Percentiles rank a stretch among this genome's conserved stretches.
Conservation (phyloP, 176 grass and related monocot species). For the Secale cereale region DNA sequence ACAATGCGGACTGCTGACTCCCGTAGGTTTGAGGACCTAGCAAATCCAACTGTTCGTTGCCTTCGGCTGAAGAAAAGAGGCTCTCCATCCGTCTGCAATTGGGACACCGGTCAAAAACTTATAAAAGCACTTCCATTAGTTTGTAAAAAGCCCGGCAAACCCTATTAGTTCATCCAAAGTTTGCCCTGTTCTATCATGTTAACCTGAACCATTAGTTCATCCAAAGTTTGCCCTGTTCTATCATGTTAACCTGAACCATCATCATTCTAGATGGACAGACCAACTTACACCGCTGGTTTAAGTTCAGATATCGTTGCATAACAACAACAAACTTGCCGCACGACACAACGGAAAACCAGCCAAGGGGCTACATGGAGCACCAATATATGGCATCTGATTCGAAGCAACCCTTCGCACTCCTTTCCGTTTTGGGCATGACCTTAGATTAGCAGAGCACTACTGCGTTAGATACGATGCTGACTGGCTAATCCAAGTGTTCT, state of each 20-base stretch:
- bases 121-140: not conserved
- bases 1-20: slow-evolving; percentile 5
- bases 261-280: no score
- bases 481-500: slow-evolving; percentile 21
- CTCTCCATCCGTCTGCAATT: not conserved
- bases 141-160: not conserved
- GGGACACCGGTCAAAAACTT: not conserved
- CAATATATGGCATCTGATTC: not conserved
- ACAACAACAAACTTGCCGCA: no score
- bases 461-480: slow-evolving; percentile 14
- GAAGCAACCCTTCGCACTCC: not conserved
- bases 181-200: no score
- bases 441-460: not conserved
- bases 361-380: not conserved
- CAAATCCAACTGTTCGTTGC: slow-evolving; percentile 28
- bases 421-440: not conserved
- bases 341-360: not conserved
- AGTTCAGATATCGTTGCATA: not conserved
- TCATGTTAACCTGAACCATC: not conserved
- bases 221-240: not conserved
- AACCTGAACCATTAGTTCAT: no score
- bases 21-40: not conserved
- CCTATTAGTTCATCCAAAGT: not conserved
- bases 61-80: not conserved
- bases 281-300: not conserved